Base-by-base conservation (phyloP, 2,329 filamentous ascomycete genomes). In the Aspergillus novofumigatus region DNA sequence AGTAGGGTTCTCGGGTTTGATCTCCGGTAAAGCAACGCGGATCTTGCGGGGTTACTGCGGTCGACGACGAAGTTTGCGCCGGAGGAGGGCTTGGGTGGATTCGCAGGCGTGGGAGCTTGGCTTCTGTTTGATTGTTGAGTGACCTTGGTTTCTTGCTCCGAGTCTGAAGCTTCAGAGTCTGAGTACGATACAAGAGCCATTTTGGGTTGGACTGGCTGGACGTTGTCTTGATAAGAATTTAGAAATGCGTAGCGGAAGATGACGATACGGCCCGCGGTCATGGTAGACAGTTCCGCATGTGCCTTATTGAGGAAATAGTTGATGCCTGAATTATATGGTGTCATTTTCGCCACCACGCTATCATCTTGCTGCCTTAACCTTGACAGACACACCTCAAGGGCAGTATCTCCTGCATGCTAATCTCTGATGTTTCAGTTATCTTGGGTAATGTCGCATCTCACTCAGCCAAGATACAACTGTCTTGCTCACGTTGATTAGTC, bases 121-220 rank as follows among this genome's bases (percentile, higher is more conserved):
- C 78, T 72, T 23, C 61, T 59, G 11, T 56, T 51, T n/a, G 54
- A 23, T 41, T 25, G 52, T 23, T 51, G 41, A n/a, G 70, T 66
- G 57, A 56, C 74, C 72, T 41, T 74, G 58, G 53, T 72, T 62
- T 61, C 72, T 52, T 48, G 67, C 54, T 90, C 87, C 17, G 80
- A 80, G 54, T 89, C 88, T 11, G 87, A 91, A 49, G 74, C 78
- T 65, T 89, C 87, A 0, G 87, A 94, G 71, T 92, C 91, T 3
- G 90, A 92, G 67, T 95, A 96, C 60, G 88, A 86, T 63, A 94
- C 90, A 29, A 96, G 80, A 14, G 83, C 87, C 90, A 94, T 94
- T 42, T n/a, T 64, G 23, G 10, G 8, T 4, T 26, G 44, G 44
- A 7, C 1, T 25, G 44, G 44, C 7, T 56, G 35, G 29, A 5